Percentiles rank a stretch among this genome's conserved stretches.
phyloP scores from a whole-genome alignment of 306 rosid genomes.

The Ormosia emarginata region DNA sequence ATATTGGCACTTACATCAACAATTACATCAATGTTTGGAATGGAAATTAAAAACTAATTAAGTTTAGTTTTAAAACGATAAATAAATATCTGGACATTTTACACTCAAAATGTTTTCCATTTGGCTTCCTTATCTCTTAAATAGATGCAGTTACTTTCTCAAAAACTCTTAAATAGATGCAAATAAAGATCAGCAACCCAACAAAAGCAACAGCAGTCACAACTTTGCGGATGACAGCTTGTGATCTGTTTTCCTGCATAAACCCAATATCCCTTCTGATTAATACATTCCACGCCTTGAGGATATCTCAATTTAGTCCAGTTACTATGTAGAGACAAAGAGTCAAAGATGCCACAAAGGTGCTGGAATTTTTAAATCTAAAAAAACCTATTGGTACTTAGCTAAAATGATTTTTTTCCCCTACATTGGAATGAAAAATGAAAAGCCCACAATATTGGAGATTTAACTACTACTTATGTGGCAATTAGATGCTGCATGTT shows the following conservation, averaged over 20 bases:
- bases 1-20: background rate
- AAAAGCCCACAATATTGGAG: background rate
- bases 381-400: too few species aligned
- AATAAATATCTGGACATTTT: slow-evolving; percentile 10
- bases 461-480: background rate
- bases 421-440: background rate
- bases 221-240: background rate
- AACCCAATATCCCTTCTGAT: background rate
- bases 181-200: slow-evolving; percentile 13
- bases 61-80: too few species aligned
- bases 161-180: slow-evolving; percentile 28
- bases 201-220: slow-evolving; percentile 22
- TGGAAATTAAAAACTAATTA: too few species aligned
- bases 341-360: background rate
- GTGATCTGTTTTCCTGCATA: slow-evolving; percentile 27
- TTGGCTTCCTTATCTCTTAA: slow-evolving; percentile 23
- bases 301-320: background rate
- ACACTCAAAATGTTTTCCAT: background rate
- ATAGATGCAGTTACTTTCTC: too few species aligned
- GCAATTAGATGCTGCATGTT: background rate
- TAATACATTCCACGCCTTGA: background rate
- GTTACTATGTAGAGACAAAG: background rate
- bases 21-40: too few species aligned
- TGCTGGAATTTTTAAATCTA: background rate
- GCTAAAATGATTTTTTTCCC: background rate